Percentiles rank a stretch among this genome's conserved stretches.
These are phyloP conservation scores for Sclerotinia spermophila DNA, from an alignment of 2,329 filamentous ascomycete genomes.

Conservation along the genomic window DNA sequence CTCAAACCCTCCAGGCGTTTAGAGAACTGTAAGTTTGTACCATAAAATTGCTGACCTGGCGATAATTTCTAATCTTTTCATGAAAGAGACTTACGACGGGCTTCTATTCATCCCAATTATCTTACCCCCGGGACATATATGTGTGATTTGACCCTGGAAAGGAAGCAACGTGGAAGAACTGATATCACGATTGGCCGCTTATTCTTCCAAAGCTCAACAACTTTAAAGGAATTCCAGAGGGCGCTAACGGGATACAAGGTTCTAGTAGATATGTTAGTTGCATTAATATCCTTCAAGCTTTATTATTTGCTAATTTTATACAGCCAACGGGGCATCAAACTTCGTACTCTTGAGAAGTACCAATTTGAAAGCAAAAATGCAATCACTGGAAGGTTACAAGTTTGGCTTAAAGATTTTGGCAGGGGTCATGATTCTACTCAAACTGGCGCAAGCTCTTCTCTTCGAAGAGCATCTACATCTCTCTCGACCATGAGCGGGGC, in stretches of 20 bases:
- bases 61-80: not conserved
- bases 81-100: not conserved
- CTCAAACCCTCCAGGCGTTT: not conserved
- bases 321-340: constrained; percentile 5
- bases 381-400: constrained; percentile 3
- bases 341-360: not conserved
- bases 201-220: not conserved
- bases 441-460: not conserved
- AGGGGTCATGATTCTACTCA: not conserved
- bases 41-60: not conserved
- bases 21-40: not conserved
- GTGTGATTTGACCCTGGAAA: not conserved
- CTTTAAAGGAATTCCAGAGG: not conserved
- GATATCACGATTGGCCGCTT: not conserved
- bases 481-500: not conserved
- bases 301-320: not conserved
- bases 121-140: not conserved
- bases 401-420: not conserved
- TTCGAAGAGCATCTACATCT: not conserved
- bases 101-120: not conserved
- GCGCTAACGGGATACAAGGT: constrained; percentile 3
- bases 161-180: no score
- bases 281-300: no score
- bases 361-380: not conserved
- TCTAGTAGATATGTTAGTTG: not conserved